These are phyloP conservation scores for Friedmanniomyces simplex DNA, from an alignment of 495 filamentous ascomycete genomes.

Conservation along the genomic window DNA sequence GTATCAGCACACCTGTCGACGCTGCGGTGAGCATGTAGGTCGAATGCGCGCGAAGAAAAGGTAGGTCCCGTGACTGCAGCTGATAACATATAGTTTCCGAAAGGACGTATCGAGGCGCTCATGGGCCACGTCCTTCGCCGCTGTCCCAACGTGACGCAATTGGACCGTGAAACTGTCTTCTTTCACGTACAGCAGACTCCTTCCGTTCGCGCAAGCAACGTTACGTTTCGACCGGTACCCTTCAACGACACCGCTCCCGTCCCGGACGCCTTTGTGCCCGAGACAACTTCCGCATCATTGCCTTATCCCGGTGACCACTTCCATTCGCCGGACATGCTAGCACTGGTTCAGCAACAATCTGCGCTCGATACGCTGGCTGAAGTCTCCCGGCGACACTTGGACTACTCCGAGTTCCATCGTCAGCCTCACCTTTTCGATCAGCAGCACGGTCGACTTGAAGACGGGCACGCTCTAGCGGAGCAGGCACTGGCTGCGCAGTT, in stretches of 20 bases:
- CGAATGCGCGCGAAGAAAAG: too few species aligned
- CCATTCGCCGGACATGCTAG: neutral
- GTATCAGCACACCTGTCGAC: conserved; percentile 78
- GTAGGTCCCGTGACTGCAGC: too few species aligned
- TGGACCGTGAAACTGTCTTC: conserved; percentile 10
- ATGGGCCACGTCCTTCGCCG: conserved; percentile 69
- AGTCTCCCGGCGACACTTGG: conserved; percentile 55
- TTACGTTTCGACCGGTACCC: too few species aligned
- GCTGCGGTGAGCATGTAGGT: conserved; percentile 64
- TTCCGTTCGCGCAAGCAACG: too few species aligned
- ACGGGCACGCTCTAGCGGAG: neutral
- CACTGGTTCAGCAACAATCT: conserved; percentile 45
- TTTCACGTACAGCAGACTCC: conserved; percentile 5
- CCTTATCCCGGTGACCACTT: conserved; percentile 12
- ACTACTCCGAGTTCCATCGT: conserved; percentile 14
- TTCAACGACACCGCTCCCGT: too few species aligned
- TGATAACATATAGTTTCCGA: too few species aligned
- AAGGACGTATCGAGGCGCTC: conserved; percentile 71
- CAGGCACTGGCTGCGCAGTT: too few species aligned
- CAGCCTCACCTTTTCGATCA: neutral
- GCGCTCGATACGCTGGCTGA: conserved; percentile 73
- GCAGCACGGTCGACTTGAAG: neutral
- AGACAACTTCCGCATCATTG: too few species aligned
- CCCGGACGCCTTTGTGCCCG: too few species aligned
- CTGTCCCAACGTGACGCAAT: conserved; percentile 42